Evolutionary conservation across 371 early-diverging fungal species (phyloP), one percentile per base, ranked within the genome.

Genomic region (Mucor irregularis): DNA sequence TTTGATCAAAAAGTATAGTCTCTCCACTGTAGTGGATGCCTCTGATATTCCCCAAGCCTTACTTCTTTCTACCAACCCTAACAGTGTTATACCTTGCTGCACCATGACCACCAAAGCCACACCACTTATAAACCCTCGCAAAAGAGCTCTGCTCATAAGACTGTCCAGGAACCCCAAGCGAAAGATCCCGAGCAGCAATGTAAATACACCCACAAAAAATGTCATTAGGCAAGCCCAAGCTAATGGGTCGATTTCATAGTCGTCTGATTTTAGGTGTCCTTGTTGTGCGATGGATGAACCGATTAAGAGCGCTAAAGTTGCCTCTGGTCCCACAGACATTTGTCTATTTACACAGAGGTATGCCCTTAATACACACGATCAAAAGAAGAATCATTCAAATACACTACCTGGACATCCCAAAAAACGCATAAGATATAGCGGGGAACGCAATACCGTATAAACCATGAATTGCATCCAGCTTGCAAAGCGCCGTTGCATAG

Each of bases 121-220:
- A 30, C 94, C 97, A 28, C 90, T 85, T 33, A 96, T 90, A 63
- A 97, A 96, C 1, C 97, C 97, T 8, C 95, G 84, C 40, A 97
- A 66, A 29, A 95, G 73, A 5, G 96, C 91, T 43, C 93, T 86
- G 5, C 93, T 93, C 60, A 97, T 83, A 21, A 97, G 82, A 13
- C 96, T 94, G 69, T 97, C 97, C 44, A 97, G 58, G 66, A 96
- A 97, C 2, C 97, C 97, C 9, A 97, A 82, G 29, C 96, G 84
- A 59, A 95, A 88, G 62, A 96, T 86, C 4, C 97, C 97, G 52
- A 97, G 74, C 24, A 89, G 58, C 55, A 94, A 89, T 0, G 96
- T 94, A 54, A 95, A 89, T 10, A 92, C 47, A 14, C 98, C 98
- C 16, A 94, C 91, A 61, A 93, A 84, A 14, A 95, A 74, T 4